These are phyloP conservation scores for Sordariomycetes sp. DNA, from an alignment of 2,329 filamentous ascomycete genomes.

Conservation along the genomic window DNA sequence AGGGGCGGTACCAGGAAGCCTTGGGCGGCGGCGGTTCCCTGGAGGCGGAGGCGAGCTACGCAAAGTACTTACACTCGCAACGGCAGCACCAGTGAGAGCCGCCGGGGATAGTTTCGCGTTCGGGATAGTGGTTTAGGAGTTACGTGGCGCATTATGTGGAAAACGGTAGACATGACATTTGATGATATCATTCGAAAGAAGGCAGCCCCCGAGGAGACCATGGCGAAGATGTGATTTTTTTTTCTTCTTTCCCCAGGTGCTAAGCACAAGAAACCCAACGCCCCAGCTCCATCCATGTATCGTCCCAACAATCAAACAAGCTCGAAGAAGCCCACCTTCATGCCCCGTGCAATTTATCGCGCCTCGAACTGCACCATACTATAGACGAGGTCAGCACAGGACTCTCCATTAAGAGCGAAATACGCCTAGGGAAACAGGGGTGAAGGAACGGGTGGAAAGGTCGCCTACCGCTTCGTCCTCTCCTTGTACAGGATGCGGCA, in stretches of 20 bases:
- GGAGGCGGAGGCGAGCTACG: slow-evolving; percentile 45
- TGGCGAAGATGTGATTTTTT: not conserved
- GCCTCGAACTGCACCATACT: slow-evolving; percentile 99
- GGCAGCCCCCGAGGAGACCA: not conserved
- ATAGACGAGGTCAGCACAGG: slow-evolving; percentile 6
- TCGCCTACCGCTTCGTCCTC: slow-evolving; percentile 79
- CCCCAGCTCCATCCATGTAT: not conserved
- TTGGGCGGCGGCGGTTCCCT: slow-evolving; percentile 42
- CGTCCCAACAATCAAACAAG: not conserved
- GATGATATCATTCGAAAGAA: slow-evolving; percentile 2
- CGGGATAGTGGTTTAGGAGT: not conserved
- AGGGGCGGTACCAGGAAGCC: slow-evolving; percentile 65
- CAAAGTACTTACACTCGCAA: slow-evolving; percentile 39
- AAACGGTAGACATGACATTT: not conserved
- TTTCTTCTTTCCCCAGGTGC: not conserved
- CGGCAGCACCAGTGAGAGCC: slow-evolving; percentile 17
- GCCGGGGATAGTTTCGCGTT: not conserved
- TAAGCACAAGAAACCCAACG: not conserved
- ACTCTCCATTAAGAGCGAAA: not conserved
- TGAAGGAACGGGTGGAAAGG: not conserved
- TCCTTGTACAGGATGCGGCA: slow-evolving; percentile 96
- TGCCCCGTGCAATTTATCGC: slow-evolving; percentile 32
- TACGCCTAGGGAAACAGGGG: not conserved
- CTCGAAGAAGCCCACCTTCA: not conserved
- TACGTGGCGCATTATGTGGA: not conserved